Evolutionary conservation across 306 rosid genomes (phyloP), one percentile per base, ranked within the genome.

Genomic region (Dalbergia cultrata): DNA sequence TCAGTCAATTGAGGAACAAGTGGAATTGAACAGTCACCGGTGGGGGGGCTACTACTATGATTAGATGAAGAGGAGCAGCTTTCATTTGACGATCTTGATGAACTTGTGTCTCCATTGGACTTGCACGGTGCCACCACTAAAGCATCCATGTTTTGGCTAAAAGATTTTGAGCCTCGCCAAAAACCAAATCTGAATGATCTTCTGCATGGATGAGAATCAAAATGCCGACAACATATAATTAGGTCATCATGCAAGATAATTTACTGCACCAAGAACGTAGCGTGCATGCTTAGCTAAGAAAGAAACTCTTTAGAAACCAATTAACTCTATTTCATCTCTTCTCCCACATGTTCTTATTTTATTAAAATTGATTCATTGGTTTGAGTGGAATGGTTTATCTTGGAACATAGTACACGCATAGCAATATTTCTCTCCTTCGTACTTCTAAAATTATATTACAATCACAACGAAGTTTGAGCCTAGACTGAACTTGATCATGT

Each of bases 11-110:
- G 90, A 85, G 41, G 39, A 77, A 76, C 79, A 50, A 34, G 13
- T 6, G 67, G 75, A 67, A 75, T 83, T 10, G 89, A 83, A 75
- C 50, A 21, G 53, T 84, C 90, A 47, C 79, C 53, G 21, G 12
- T 3, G 26, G 34, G 52, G 66, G 85, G 68, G 59, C 65, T 49
- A 64, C 69, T 49, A 7, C 5, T 49, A 33, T 47, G 50, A 33
- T 47, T 17, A 34, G 82, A 74, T 1, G 86, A 68, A 59, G 87
- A 80, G 7, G 49, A 57, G 16, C 13, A 4, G 4, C 22, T 71
- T 50, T 78, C 82, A 21, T 52, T 31, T 1, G 88, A 79, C 31
- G 17, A 35, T 49, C 5, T n/a, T 72, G 83, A 56, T 49, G 90
- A 76, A 67, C 12, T 50, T 61, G 58, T 44, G 54, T 68, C 84